These are phyloP conservation scores for Pseudisothecium myosuroides DNA, from an alignment of 225 moss, liverwort and hornwort species.

Conservation along the genomic window DNA sequence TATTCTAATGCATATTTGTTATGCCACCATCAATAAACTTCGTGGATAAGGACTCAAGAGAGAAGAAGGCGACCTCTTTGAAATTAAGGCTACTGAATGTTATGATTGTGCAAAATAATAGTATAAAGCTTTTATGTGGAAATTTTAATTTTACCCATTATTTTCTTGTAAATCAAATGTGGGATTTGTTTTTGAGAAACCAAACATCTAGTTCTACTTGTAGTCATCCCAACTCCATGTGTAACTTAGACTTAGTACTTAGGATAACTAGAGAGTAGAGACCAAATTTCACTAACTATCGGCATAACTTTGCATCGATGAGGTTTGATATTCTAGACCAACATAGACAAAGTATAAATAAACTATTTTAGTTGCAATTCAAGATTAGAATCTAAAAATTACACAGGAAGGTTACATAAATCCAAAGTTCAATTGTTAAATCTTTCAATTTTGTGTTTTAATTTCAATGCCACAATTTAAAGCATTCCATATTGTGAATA, in stretches of 20 bases:
- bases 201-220: background rate
- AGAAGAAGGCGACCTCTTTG: background rate
- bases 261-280: background rate
- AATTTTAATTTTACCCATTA: rapidly evolving
- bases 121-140: background rate
- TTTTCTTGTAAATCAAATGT: background rate
- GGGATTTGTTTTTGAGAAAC: background rate
- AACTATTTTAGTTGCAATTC: no score
- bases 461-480: background rate
- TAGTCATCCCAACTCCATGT: background rate
- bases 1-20: background rate
- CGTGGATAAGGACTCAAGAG: rapidly evolving
- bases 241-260: no score
- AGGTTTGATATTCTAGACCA: rapidly evolving
- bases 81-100: background rate
- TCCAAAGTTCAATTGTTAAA: background rate
- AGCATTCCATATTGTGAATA: background rate
- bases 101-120: background rate
- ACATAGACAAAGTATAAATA: no score
- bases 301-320: background rate
- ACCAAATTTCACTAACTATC: background rate
- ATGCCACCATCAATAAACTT: rapidly evolving
- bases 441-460: background rate
- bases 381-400: background rate
- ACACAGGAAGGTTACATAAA: rapidly evolving